phyloP scores from a whole-genome alignment of 768 basidiomycete genomes.

The Naganishia kalamii region DNA sequence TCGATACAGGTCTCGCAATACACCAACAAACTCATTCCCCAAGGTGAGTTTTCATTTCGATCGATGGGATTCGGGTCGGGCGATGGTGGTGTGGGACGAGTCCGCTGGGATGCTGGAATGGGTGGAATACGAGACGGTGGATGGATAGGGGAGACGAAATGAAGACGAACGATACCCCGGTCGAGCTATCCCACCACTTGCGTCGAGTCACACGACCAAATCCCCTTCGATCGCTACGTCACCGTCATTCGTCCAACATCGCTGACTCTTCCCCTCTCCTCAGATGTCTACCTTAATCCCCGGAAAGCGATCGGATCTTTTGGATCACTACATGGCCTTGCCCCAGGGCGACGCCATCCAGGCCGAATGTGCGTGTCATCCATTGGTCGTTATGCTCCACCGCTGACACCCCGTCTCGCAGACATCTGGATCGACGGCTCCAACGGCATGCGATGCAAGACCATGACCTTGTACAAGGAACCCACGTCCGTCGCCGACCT shows the following conservation, averaged over 20 bases:
- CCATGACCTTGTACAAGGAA: slow-evolving; percentile 85
- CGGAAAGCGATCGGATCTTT: slow-evolving; percentile 58
- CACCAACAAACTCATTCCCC: neutral
- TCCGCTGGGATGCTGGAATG: neutral
- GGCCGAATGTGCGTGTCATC: slow-evolving; percentile 57
- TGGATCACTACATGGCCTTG: slow-evolving; percentile 81
- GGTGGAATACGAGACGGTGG: neutral
- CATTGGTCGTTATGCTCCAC: neutral
- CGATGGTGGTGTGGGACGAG: too few species aligned
- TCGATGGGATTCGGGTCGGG: too few species aligned
- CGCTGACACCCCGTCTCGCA: slow-evolving; percentile 42
- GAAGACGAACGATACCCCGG: neutral
- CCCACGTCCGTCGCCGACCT: slow-evolving; percentile 82
- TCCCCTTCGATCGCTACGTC: neutral
- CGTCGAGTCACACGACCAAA: neutral
- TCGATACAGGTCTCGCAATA: neutral
- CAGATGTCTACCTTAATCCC: slow-evolving; percentile 43
- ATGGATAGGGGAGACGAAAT: neutral
- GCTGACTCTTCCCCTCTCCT: neutral
- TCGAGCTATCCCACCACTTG: neutral
- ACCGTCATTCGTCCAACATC: neutral
- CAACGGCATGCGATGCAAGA: slow-evolving; percentile 89
- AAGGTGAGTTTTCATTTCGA: neutral
- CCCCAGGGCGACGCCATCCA: slow-evolving; percentile 86
- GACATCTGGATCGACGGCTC: slow-evolving; percentile 99